These are phyloP conservation scores for Daldinia vernicosa DNA, from an alignment of 495 filamentous ascomycete species.

Conservation along the genomic window DNA sequence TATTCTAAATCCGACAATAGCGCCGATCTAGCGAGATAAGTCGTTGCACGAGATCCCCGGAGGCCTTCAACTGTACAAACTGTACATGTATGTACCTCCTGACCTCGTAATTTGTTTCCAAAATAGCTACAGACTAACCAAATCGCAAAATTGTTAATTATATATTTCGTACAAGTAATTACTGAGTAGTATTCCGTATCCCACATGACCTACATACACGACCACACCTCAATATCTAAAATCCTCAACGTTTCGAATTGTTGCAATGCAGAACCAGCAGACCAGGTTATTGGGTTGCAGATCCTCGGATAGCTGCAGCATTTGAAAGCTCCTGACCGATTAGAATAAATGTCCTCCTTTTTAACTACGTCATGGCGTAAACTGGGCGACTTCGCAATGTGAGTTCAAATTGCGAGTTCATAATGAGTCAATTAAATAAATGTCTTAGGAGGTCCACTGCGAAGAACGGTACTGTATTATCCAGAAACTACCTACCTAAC, in stretches of 20 bases:
- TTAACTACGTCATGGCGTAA: slow-evolving; percentile 2
- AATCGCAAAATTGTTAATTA: background rate
- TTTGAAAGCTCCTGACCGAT: background rate
- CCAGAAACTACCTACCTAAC: background rate
- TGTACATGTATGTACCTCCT: background rate
- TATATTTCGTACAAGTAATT: background rate
- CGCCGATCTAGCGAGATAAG: slow-evolving; percentile 41
- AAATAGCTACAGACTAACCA: background rate
- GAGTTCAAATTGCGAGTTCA: slow-evolving; percentile 3
- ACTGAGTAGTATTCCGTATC: slow-evolving; percentile 5
- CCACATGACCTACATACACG: background rate
- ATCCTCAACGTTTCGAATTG: slow-evolving; percentile 6
- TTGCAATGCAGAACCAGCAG: slow-evolving; percentile 5
- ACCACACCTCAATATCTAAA: slow-evolving; percentile 1
- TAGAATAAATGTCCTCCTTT: background rate
- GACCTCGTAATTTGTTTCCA: slow-evolving; percentile 3
- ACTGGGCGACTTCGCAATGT: slow-evolving; percentile 16
- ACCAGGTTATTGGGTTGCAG: slow-evolving; percentile 20
- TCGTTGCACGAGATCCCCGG: slow-evolving; percentile 8
- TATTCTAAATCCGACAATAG: slow-evolving; percentile 33
- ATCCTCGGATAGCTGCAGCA: slow-evolving; percentile 23
- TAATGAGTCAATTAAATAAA: slow-evolving; percentile 20
- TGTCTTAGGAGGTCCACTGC: slow-evolving; percentile 12
- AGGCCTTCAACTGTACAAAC: background rate
- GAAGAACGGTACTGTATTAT: slow-evolving; percentile 8